These are phyloP conservation scores for Plasmopara muralis DNA, from an alignment of 352 stramenopile genomes.

Conservation along the genomic window DNA sequence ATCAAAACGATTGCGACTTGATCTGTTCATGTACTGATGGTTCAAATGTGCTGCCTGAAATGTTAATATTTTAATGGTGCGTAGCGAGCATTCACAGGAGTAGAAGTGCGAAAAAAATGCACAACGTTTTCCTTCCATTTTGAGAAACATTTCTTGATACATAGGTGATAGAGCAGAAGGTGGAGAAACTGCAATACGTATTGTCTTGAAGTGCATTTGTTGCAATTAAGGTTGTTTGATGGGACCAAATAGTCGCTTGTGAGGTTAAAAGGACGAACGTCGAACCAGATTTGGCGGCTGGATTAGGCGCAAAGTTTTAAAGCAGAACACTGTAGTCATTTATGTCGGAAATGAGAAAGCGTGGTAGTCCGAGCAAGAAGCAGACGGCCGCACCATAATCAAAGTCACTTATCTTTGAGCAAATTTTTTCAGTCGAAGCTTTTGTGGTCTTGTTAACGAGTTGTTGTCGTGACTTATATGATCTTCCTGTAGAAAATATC, in stretches of 20 bases:
- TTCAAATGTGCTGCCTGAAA: no score
- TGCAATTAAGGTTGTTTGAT: no score
- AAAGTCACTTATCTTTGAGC: background rate
- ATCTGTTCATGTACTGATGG: no score
- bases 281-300: background rate
- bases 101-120: no score
- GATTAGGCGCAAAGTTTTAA: background rate
- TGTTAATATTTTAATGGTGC: no score
- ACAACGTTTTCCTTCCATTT: no score
- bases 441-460: background rate
- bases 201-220: no score
- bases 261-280: background rate
- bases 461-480: background rate
- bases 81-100: no score
- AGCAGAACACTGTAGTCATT: background rate
- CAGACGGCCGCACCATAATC: background rate
- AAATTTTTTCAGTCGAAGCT: background rate
- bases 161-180: no score
- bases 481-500: background rate
- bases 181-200: no score
- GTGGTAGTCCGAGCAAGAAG: background rate
- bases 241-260: background rate
- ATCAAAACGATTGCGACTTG: no score
- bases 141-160: no score
- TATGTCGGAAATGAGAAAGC: background rate